Conservation (phyloP, 2,329 filamentous ascomycete genomes). For the Penicillium janthinellum region DNA sequence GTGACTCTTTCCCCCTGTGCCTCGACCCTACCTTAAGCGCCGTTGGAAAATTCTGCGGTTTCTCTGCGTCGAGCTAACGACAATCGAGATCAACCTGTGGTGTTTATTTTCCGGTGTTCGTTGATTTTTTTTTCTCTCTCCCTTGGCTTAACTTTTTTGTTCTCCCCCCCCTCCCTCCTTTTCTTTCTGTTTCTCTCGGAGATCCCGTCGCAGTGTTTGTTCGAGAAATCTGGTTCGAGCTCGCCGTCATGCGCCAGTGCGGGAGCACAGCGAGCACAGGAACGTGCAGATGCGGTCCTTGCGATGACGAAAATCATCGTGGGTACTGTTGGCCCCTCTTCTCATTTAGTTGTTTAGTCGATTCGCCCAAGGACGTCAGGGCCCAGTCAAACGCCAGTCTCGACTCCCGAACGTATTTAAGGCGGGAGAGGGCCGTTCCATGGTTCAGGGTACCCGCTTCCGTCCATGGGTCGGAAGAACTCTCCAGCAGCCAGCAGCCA, state of each 20-base stretch:
- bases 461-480: conserved; percentile 41
- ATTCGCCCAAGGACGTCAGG: too few relatives aligned
- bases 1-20: conserved; percentile 6
- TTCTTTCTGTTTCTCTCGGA: not conserved
- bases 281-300: not conserved
- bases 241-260: conserved; percentile 1
- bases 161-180: not conserved
- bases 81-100: conserved; percentile 3
- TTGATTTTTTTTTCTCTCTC: not conserved
- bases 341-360: too few relatives aligned
- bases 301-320: conserved; percentile 13
- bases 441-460: conserved; percentile 37
- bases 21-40: conserved; percentile 23
- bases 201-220: not conserved
- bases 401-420: conserved; percentile 25
- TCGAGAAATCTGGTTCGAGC: not conserved
- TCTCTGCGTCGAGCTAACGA: conserved; percentile 5
- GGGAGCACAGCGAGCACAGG: conserved; percentile 11
- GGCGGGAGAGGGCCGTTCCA: conserved; percentile 31
- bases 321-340: not conserved
- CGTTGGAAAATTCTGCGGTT: conserved; percentile 18
- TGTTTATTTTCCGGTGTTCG: conserved; percentile 1
- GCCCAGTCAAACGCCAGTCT: not conserved
- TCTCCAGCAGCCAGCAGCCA: conserved; percentile 18
- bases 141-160: conserved; percentile 1